Base-by-base conservation (phyloP, 257 asterid genomes). In the Verbena officinalis region DNA sequence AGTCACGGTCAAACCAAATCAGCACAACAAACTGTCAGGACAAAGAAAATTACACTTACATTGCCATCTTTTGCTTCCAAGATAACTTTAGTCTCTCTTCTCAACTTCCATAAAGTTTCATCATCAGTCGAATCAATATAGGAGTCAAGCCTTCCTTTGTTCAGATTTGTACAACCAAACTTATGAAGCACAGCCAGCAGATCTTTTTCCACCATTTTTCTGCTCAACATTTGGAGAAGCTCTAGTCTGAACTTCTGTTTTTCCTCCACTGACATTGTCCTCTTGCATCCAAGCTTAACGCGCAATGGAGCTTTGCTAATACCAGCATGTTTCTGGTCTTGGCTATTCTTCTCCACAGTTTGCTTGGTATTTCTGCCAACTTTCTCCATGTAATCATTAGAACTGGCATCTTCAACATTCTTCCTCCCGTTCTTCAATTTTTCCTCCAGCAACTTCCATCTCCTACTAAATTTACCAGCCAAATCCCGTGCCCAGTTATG, bases 401-500 rank as follows among this genome's bases (percentile, higher is more conserved):
- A n/a, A 12, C 59, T 20, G 30, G 54, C 67, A 56, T 15, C 67
- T 15, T 59, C 73, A 39, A 55, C 73, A 54, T 40, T 62, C 67
- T 63, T 49, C 55, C 71, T 70, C 24, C 55, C 51, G 3, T 16
- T 22, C 52, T 82, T 79, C 81, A 81, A 48, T 68, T 76, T 81
- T 0, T 73, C 74, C 61, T 71, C 95, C 70, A 83, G 27, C 43
- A 36, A 44, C 64, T 78, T 78, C 96, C 96, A 92, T 52, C 70
- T 85, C 73, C 59, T 80, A 40, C 24, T 74, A 67, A 92, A 92
- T 22, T 23, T 9, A 51, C 36, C 60, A 46, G 75, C 72, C 62
- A 92, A 64, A 15, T 53, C 69, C 81, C 70, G 73, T 13, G 98
- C 97, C 70, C 52, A 71, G 20, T 3, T n/a, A 72, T 89, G 88